These are phyloP conservation scores for Colletotrichum sp. DNA, from an alignment of 2,329 filamentous ascomycete species.

Conservation along the genomic window DNA sequence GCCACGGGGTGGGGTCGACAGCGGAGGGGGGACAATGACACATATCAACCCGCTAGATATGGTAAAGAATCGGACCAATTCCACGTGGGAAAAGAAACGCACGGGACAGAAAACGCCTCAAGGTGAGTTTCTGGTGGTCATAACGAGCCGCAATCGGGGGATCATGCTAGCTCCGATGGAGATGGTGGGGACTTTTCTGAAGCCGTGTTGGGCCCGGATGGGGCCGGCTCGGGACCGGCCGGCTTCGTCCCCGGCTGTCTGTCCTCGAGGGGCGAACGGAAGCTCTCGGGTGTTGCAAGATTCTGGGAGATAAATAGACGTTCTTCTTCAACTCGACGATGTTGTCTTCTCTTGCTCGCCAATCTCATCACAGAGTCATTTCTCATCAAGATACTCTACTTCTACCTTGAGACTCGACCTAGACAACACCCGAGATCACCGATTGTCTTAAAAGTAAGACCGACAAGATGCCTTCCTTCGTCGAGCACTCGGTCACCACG, in stretches of 20 bases:
- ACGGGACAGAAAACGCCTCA: background rate
- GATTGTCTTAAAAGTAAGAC: background rate
- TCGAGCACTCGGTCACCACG: constrained; percentile 37
- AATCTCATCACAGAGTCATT: background rate
- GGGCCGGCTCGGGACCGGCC: constrained; percentile 16
- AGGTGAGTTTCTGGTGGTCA: background rate
- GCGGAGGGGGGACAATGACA: constrained; percentile 5
- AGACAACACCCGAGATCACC: background rate
- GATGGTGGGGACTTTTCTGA: background rate
- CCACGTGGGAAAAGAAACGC: background rate
- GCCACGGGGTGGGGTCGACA: background rate
- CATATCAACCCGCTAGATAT: constrained; percentile 1
- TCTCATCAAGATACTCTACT: background rate
- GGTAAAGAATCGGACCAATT: background rate
- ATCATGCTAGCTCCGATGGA: constrained; percentile 6
- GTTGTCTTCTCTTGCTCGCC: accelerated
- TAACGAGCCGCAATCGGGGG: background rate
- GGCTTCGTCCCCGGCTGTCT: constrained; percentile 8
- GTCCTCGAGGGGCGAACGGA: background rate
- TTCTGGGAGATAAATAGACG: constrained; percentile 11
- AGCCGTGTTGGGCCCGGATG: constrained; percentile 8
- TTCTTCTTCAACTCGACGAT: background rate
- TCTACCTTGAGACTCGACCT: background rate
- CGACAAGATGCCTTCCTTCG: constrained; percentile 34
- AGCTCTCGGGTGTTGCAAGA: background rate